phyloP scores from a whole-genome alignment of 352 stramenopile species.

The Phytophthora pseudosyringae region DNA sequence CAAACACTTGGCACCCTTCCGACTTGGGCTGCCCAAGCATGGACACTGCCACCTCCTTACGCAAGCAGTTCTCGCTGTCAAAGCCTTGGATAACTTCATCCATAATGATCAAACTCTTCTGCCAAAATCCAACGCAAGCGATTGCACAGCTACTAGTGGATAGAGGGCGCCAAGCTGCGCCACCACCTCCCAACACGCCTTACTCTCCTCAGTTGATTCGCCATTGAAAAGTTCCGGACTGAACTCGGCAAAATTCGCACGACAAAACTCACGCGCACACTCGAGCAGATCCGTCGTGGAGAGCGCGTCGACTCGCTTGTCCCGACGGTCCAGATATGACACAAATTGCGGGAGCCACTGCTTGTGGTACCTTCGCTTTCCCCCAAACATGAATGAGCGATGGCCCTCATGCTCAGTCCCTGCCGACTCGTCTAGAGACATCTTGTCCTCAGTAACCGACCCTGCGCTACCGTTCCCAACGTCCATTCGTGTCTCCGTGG shows the following conservation, averaged over 20 bases:
- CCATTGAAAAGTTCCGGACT: conserved; percentile 18
- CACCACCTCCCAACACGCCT: conserved; percentile 20
- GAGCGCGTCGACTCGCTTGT: conserved; percentile 21
- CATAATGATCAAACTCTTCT: conserved; percentile 32
- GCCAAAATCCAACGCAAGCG: conserved; percentile 20
- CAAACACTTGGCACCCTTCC: conserved; percentile 25
- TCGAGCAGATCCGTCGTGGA: conserved; percentile 21
- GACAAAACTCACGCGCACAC: conserved; percentile 31
- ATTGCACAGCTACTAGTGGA: conserved; percentile 27
- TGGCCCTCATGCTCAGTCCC: conserved; percentile 2
- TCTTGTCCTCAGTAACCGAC: conserved; percentile 2
- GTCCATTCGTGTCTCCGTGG: conserved; percentile 17
- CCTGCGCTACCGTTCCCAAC: not conserved
- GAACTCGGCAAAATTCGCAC: conserved; percentile 28
- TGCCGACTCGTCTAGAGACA: not conserved
- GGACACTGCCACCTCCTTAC: conserved; percentile 19
- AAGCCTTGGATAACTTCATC: conserved; percentile 23
- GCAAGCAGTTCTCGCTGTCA: conserved; percentile 16
- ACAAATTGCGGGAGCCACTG: conserved; percentile 31
- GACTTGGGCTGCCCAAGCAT: conserved; percentile 17
- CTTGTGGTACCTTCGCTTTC: conserved; percentile 27
- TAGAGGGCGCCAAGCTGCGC: conserved; percentile 24
- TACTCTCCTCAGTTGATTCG: conserved; percentile 18
- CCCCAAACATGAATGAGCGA: conserved; percentile 5
- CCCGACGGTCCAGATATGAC: conserved; percentile 18